A percentile compares a stretch with the other conserved stretches of the same genome.
Conservation (phyloP, 306 rosid genomes). For the Begonia fuchsioides region DNA sequence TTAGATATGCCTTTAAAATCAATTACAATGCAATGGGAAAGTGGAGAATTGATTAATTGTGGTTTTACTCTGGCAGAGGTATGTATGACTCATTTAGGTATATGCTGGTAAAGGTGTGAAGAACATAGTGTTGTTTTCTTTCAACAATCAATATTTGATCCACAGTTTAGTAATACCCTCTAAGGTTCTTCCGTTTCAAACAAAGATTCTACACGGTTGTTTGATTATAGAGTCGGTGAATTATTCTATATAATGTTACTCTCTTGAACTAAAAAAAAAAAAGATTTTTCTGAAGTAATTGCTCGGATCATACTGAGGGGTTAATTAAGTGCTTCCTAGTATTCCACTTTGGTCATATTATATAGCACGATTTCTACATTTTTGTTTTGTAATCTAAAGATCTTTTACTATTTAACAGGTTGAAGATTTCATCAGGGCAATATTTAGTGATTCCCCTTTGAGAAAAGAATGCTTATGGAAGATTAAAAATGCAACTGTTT, state of each 20-base stretch:
- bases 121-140: not conserved
- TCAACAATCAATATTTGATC: no score
- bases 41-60: constrained; percentile 33
- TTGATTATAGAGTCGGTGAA: no score
- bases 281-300: no score
- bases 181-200: no score
- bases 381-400: not conserved
- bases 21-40: constrained; percentile 76
- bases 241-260: no score
- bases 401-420: constrained; percentile 27
- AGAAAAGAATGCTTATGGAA: constrained; percentile 71
- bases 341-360: no score
- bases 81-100: constrained; percentile 15
- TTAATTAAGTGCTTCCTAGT: no score
- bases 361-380: not conserved
- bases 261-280: no score
- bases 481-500: constrained; percentile 30
- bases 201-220: no score
- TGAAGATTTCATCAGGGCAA: constrained; percentile 63
- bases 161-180: no score
- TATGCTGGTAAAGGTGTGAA: no score
- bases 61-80: constrained; percentile 68
- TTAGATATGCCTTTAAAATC: constrained; percentile 84
- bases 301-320: no score
- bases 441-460: constrained; percentile 71